Evolutionary conservation across 805 yeast species (phyloP).

Genomic region (Blastobotrys terrestris): DNA sequence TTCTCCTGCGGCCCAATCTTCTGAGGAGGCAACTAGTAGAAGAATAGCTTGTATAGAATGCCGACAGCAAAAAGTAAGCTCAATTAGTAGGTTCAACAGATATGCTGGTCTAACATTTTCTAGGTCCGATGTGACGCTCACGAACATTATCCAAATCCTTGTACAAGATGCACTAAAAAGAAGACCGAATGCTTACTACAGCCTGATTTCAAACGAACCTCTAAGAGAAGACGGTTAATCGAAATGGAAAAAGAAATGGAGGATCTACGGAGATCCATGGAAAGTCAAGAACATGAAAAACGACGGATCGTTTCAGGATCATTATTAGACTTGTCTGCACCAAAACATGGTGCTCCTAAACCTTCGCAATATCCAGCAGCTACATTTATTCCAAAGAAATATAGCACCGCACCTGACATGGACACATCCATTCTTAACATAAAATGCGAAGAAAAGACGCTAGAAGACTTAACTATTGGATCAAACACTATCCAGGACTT

Average conservation of each 20-base stretch:
- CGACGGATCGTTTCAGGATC: slow-evolving; percentile 13
- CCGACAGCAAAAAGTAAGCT: slow-evolving; percentile 72
- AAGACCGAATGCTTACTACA: slow-evolving; percentile 65
- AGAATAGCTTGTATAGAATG: slow-evolving; percentile 93
- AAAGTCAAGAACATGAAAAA: slow-evolving; percentile 16
- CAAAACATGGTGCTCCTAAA: background rate
- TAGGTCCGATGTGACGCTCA: slow-evolving; percentile 77
- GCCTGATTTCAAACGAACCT: slow-evolving; percentile 80
- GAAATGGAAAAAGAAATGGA: slow-evolving; percentile 67
- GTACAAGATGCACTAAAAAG: slow-evolving; percentile 73
- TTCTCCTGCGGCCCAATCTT: slow-evolving; percentile 22
- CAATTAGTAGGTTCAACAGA: background rate
- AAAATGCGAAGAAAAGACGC: slow-evolving; percentile 46
- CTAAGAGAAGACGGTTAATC: slow-evolving; percentile 53
- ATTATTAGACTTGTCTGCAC: slow-evolving; percentile 11
- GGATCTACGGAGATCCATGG: slow-evolving; percentile 54
- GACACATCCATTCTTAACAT: background rate
- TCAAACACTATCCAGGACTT: slow-evolving; percentile 56
- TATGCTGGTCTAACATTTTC: background rate
- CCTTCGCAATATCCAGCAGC: slow-evolving; percentile 4
- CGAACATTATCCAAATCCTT: slow-evolving; percentile 68
- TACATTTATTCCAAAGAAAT: slow-evolving; percentile 1
- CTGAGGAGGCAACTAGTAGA: slow-evolving; percentile 7
- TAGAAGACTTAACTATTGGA: slow-evolving; percentile 61
- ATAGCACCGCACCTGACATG: slow-evolving; percentile 4